Evolutionary conservation across 2,329 filamentous ascomycete genomes (phyloP), one percentile per base, ranked within the genome.

Genomic region (Stachybotrys echinatus): DNA sequence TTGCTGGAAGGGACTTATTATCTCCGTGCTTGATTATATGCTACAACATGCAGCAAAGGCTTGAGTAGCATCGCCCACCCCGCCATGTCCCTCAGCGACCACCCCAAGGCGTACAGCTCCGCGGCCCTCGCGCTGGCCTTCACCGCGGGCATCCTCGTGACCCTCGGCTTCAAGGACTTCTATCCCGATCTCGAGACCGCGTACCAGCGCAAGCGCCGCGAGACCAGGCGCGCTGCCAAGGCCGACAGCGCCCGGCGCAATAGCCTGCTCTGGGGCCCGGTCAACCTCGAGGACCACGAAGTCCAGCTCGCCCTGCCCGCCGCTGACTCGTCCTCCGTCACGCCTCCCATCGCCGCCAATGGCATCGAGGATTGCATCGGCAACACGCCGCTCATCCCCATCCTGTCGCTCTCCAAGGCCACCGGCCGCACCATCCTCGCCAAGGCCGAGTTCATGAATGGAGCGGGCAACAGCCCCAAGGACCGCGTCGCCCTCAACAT

Each of bases 401-500:
- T 99, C 65, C 87, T 84, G 58, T 92, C 88, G 37, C 79, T 99
- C 21, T 95, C 89, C 4, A 84, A 88, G 44, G 89, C 85, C 18
- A 96, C 94, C 4, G 91, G 91, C 19, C 91, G 94, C 62, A 84
- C 84, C 39, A 95, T 99, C 61, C 76, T 97, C 34, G 94, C 87
- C 57, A 99, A 99, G 71, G 91, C 91, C 45, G 94, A 99, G 79
- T 95, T 95, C 64, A 80, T 99, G 49, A 97, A 99, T 71, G 94
- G 92, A 46, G 92, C 92, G 3, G 94, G 94, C 17, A 89, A 89
- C 60, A 94, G 88, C 58, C 92, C 94, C 39, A 99, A 99, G 69
- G 94, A 99, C 69, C 83, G 94, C 48, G 94, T 99, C 14, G 94
- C 94, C 2, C 78, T 97, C 37, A 88, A 81, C 69, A 95, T 97